A percentile compares a stretch with the other conserved stretches of the same genome.
phyloP scores from a whole-genome alignment of 192 early-diverging fungal genomes.

The Obelidium mucronatum region DNA sequence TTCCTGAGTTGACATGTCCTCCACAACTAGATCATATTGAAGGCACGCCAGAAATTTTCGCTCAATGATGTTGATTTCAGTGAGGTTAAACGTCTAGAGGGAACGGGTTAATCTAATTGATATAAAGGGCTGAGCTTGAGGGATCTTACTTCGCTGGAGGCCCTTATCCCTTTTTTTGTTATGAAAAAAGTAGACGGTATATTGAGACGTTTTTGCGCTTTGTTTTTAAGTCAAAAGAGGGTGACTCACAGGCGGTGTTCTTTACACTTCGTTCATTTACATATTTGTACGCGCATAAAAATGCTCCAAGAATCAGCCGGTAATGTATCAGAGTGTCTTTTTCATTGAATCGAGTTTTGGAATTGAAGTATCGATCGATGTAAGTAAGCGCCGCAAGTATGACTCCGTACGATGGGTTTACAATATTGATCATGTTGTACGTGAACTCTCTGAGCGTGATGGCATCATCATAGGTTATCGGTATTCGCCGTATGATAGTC shows the following conservation, averaged over 20 bases:
- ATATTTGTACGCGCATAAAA: conserved; percentile 66
- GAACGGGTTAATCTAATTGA: no score
- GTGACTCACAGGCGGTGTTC: conserved; percentile 66
- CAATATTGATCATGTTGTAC: neutral
- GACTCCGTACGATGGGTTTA: neutral
- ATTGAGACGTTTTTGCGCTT: no score
- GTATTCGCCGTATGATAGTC: neutral
- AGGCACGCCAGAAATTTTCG: conserved; percentile 56
- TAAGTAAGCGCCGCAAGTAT: conserved; percentile 20
- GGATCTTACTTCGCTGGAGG: conserved; percentile 57
- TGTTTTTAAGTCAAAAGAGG: no score
- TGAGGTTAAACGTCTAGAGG: conserved; percentile 59
- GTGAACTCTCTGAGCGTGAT: neutral
- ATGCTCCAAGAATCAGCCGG: conserved; percentile 59
- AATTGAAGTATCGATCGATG: conserved; percentile 24
- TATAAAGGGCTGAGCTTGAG: no score
- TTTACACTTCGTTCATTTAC: conserved; percentile 67
- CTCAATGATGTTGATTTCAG: conserved; percentile 70
- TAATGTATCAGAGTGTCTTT: conserved; percentile 25
- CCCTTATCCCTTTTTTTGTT: no score
- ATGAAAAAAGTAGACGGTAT: no score
- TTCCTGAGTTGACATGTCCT: conserved; percentile 11
- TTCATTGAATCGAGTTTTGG: conserved; percentile 1
- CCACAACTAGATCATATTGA: conserved; percentile 20
- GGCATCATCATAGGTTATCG: neutral